These are phyloP conservation scores for Fraxinus angustifolia DNA, from an alignment of 305 asterid genomes.

Conservation along the genomic window DNA sequence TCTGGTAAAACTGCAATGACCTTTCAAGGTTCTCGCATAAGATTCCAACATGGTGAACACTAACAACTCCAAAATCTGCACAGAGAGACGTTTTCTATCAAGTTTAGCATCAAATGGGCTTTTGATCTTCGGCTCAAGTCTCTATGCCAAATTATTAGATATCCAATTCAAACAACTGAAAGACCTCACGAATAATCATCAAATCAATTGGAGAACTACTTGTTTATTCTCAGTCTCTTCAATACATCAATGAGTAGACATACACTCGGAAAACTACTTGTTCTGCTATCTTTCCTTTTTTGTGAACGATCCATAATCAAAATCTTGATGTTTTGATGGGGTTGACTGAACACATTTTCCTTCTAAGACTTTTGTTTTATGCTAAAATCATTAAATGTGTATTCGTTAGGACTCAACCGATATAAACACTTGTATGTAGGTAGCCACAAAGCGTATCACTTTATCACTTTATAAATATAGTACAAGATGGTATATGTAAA, in stretches of 20 bases:
- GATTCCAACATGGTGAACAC: constrained; percentile 82
- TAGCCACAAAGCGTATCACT: background rate
- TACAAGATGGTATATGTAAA: background rate
- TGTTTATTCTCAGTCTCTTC: background rate
- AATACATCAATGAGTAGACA: background rate
- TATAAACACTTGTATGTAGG: background rate
- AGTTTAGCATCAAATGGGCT: background rate
- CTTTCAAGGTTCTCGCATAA: constrained; percentile 56
- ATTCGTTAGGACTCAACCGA: background rate
- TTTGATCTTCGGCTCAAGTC: background rate
- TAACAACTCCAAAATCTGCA: constrained; percentile 76
- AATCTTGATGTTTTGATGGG: background rate
- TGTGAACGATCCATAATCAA: background rate
- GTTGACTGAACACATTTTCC: background rate
- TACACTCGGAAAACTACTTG: background rate
- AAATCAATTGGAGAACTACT: background rate
- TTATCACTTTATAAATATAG: background rate
- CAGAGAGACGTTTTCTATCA: background rate
- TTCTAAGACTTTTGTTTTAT: background rate
- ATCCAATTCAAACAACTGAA: background rate
- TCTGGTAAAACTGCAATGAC: constrained; percentile 76
- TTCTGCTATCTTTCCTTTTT: background rate
- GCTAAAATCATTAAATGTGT: background rate
- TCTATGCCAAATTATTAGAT: background rate
- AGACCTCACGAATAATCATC: background rate